These are phyloP conservation scores for Rosa multiflora DNA, from an alignment of 306 rosid genomes.

Conservation along the genomic window DNA sequence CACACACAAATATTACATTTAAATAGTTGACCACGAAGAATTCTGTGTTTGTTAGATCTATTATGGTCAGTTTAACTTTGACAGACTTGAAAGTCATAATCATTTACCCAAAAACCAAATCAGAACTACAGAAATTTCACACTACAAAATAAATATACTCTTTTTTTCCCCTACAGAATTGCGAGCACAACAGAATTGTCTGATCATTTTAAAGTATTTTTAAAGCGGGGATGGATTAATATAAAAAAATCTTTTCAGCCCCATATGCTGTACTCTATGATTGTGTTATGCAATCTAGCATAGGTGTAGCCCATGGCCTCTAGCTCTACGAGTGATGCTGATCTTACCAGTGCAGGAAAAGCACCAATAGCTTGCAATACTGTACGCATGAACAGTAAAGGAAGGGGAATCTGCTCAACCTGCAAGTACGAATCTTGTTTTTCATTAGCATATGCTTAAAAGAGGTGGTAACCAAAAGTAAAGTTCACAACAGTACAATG, in stretches of 20 bases:
- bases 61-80: neutral
- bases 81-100: neutral
- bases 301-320: neutral
- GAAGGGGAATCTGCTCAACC: constrained; percentile 97
- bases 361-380: constrained; percentile 95
- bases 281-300: neutral
- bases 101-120: neutral
- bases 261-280: neutral
- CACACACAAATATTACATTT: neutral
- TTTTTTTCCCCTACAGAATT: neutral
- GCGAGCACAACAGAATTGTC: neutral
- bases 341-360: constrained; percentile 85
- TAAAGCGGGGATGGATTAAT: neutral
- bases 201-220: neutral
- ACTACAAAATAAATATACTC: neutral
- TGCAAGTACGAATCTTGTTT: constrained; percentile 31
- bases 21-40: neutral
- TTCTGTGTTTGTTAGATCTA: neutral
- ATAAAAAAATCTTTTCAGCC: neutral
- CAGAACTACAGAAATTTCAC: neutral
- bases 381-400: constrained; percentile 87
- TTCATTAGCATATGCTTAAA: constrained; percentile 24
- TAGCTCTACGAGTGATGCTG: neutral
- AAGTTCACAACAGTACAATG: constrained; percentile 11
- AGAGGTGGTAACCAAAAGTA: constrained; percentile 16